Evolutionary conservation across 805 yeast genomes (phyloP), one percentile per base, ranked within the genome.

Genomic region (Saturnispora diversa): DNA sequence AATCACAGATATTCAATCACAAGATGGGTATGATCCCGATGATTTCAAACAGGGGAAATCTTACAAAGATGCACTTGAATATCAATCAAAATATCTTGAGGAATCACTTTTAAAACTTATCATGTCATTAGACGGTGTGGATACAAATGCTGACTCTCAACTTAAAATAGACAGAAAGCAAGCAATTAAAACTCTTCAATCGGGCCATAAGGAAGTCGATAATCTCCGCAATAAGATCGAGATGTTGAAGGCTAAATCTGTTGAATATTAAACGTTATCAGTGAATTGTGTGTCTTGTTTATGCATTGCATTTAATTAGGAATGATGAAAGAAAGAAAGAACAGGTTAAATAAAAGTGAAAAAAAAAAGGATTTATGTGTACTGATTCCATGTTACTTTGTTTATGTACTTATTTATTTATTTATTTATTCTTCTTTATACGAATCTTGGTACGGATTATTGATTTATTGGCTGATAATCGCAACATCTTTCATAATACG

Each of bases 41-140:
- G 30, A 16, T 3, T 17, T 25, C 11, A 10, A 31, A n/a, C 22
- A 35, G 12, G 40, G 21, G 4, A 35, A 25, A 16, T 37, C 56
- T 1, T 58, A 58, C 42, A 52, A 51, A 25, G 57, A 59, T 13
- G 50, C 46, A n/a, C 39, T 55, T 23, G 41, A 45, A 43, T 80
- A 75, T 55, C 70, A 72, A 52, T 69, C 66, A 49, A 69, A 72
- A 39, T 82, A 68, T 54, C 76, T 66, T 55, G 80, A 77, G 50
- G 94, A 83, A 56, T 71, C 72, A 68, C 60, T 83, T 31, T 63
- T 83, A 56, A 80, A 81, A 54, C 68, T 79, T 46, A 58, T 82
- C 48, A 69, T 83, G 68, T 74, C 69, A 45, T 63, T 84, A 40
- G 94, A 84, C 51, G 77, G 73, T 3, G 65, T 84, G 26, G 60